Evolutionary conservation across 306 rosid species (phyloP), one percentile per base, ranked within the genome.

Genomic region (Rubus parviflorus): DNA sequence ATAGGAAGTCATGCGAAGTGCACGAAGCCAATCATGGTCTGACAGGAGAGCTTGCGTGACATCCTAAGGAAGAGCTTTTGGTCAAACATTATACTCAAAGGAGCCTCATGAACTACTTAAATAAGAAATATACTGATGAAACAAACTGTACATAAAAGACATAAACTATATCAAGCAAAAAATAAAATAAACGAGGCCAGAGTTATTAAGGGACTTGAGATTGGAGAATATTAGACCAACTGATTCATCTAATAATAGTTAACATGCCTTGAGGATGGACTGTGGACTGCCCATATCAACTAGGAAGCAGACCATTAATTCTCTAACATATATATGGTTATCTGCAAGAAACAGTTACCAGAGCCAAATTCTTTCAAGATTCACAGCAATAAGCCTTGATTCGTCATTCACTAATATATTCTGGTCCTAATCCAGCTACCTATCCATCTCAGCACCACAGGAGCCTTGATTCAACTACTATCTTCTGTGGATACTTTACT

Each of bases 1-100:
- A 78, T 95, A 95, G 57, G 99, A 92, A 82, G 90, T 71, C 97
- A 95, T 95, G 76, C 97, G 86, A 69, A 95, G 77, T 62, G 97
- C 87, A 70, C 97, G 97, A 42, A 92, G 81, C 96, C 97, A 95
- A 77, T 92, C 97, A 77, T 95, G 97, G 74, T 89, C 88, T 7
- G 86, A 79, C 48, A 90, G 86, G 46, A 79, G 86, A 79, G 71
- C 82, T 86, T 73, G 81, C 42, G 79, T 47, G 22, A 20, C 81
- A 80, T 92, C 96, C 98, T 92, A 76, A 35, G 42, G 61, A 72
- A 53, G 77, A 61, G 17, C 13, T 17, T 77, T 77, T 54, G 56
- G 80, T 88, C 75, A 76, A 45, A 72, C 66, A 72, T 1, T 9
- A 83, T 41, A 52, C 70, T 73, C 73, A 76, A 53, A 76, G 45